Conservation (phyloP, 1,284 basidiomycete genomes). For the Quambalaria eucalypti region DNA sequence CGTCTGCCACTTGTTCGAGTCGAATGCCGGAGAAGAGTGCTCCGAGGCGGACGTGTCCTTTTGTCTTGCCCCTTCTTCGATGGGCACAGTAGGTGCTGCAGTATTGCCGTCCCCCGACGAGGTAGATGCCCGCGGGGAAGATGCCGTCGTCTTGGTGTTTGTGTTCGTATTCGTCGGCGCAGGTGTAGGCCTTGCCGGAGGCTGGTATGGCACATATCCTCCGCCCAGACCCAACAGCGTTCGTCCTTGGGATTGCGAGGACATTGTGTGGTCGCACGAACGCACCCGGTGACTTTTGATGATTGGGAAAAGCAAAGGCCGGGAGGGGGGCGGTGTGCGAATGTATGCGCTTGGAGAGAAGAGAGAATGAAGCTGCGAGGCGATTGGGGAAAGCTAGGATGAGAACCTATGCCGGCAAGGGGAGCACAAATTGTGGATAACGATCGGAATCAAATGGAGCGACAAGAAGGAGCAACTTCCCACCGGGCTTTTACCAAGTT, state of each 20-base stretch:
- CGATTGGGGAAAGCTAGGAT: too few species aligned
- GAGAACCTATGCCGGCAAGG: too few species aligned
- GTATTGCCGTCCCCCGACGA: neutral
- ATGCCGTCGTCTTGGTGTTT: neutral
- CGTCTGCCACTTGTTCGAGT: neutral
- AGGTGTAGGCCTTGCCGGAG: neutral
- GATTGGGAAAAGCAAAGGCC: neutral
- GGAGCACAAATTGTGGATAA: too few species aligned
- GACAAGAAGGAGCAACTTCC: too few species aligned
- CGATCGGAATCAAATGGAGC: too few species aligned
- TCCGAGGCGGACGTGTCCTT: neutral
- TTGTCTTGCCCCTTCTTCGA: neutral
- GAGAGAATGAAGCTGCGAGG: too few species aligned
- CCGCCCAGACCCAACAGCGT: neutral
- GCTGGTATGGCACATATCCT: neutral
- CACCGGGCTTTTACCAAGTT: too few species aligned
- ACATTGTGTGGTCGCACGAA: too few species aligned
- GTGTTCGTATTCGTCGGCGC: neutral
- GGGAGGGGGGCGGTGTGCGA: too few species aligned
- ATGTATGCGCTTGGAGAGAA: too few species aligned
- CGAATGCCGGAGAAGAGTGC: neutral
- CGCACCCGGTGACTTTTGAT: neutral
- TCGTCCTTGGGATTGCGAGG: neutral
- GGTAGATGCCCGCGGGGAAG: neutral
- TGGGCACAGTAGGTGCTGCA: neutral